Evolutionary conservation across 371 early-diverging fungal species (phyloP), one percentile per base, ranked within the genome.

Genomic region (Chytridium lagenaria): DNA sequence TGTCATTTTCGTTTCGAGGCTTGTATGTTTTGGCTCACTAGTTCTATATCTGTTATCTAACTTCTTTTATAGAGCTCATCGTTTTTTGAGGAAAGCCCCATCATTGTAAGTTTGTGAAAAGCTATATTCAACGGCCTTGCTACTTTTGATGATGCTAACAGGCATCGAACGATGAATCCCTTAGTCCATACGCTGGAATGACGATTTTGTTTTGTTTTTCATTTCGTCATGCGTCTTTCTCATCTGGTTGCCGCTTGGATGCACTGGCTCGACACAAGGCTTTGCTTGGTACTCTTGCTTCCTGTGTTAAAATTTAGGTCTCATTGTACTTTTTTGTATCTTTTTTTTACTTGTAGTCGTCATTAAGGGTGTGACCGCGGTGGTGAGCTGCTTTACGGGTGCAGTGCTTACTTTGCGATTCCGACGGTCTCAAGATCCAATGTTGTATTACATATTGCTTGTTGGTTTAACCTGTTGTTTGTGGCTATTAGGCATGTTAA

Each of bases 301-400:
- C 10, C 30, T 55, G 23, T 10, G 16, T 7, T 15, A 28, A 5
- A 10, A 16, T 28, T 7, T 15, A 55, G 10, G 55, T 7, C 26
- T 10, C 30, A 16, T 10, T 55, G 26, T 31, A 31, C 3, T 36
- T 36, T 55, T 3, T 38, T n/a, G n/a, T n/a, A n/a, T n/a, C n/a
- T n/a, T n/a, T n/a, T n/a, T n/a, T n/a, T n/a, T n/a, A n/a, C 39
- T 12, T 23, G 3, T 16, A 55, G 57, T 34, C 3, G 26, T 52
- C 26, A 19, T 52, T 5, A 69, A 52, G 34, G 55, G 16, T 26
- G 22, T 69, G 28, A 69, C 69, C 3, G 69, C 69, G 2, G 12
- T 69, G 33, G 69, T 69, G 23, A 69, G 69, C 55, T 57, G 10
- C 26, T 69, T 69, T 34, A 69, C 69, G 38, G 69, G 59, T 31